These are phyloP conservation scores for Tulasnella sp. DNA, from an alignment of 768 basidiomycete species.

Conservation along the genomic window DNA sequence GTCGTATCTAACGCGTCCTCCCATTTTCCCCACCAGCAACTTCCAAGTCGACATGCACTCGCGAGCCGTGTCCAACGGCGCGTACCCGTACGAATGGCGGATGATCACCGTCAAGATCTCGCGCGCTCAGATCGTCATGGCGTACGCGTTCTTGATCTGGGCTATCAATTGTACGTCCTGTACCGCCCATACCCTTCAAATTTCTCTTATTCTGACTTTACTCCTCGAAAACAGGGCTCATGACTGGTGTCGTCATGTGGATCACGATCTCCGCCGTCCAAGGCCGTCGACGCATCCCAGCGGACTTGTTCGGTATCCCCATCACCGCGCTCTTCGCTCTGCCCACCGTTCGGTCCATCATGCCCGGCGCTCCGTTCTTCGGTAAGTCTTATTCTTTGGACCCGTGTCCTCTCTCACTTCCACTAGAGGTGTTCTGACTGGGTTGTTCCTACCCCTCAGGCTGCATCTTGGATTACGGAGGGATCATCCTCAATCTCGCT, in stretches of 20 bases:
- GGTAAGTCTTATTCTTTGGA: background rate
- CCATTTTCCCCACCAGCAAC: background rate
- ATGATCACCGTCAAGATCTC: background rate
- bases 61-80: background rate
- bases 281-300: background rate
- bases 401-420: background rate
- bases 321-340: slow-evolving; percentile 1
- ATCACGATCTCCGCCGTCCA: slow-evolving; percentile 6
- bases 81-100: slow-evolving; percentile 1
- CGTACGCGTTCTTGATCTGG: slow-evolving; percentile 1
- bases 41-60: background rate
- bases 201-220: background rate
- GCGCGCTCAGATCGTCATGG: slow-evolving; percentile 2
- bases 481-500: slow-evolving; percentile 2
- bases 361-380: background rate
- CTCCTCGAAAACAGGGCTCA: background rate
- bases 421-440: background rate
- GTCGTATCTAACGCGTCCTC: background rate
- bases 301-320: background rate
- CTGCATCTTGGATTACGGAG: background rate
- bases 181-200: background rate
- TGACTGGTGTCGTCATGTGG: slow-evolving; percentile 7
- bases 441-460: background rate
- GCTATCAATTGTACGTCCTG: background rate
- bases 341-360: background rate